Evolutionary conservation across 2,329 filamentous ascomycete species (phyloP).

Genomic region (Ciborinia camelliae): DNA sequence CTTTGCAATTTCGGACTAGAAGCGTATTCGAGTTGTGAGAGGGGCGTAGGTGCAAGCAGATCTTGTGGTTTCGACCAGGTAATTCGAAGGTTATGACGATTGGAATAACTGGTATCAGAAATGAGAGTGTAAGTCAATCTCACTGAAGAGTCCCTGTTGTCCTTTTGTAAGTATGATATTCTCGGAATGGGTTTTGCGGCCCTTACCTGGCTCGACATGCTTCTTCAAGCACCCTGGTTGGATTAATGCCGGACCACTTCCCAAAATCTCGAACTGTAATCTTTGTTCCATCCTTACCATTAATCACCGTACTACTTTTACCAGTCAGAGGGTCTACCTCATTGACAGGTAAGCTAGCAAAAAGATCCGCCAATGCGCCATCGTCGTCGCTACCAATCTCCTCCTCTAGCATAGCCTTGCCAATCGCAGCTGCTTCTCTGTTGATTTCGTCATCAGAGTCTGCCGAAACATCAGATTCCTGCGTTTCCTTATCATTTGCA

Average conservation of each 20-base stretch:
- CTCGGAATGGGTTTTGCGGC: background rate
- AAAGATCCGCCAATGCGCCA: conserved; percentile 53
- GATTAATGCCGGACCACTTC: conserved; percentile 72
- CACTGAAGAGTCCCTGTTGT: conserved; percentile 62
- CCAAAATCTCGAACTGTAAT: conserved; percentile 78
- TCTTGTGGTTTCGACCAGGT: conserved; percentile 75
- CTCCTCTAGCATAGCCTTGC: conserved; percentile 55
- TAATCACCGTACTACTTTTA: conserved; percentile 55
- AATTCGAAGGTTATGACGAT: conserved; percentile 71
- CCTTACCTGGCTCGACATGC: conserved; percentile 74
- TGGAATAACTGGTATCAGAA: conserved; percentile 71
- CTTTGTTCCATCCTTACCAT: conserved; percentile 50
- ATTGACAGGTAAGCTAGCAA: conserved; percentile 57
- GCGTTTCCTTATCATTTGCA: conserved; percentile 30
- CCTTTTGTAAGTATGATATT: conserved; percentile 13
- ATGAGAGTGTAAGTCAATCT: conserved; percentile 66
- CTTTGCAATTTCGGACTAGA: conserved; percentile 50
- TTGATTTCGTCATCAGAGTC: conserved; percentile 47
- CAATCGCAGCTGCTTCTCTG: conserved; percentile 56
- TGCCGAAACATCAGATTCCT: conserved; percentile 34
- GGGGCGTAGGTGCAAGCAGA: conserved; percentile 39
- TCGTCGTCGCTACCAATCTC: conserved; percentile 52
- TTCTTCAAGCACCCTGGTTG: conserved; percentile 76
- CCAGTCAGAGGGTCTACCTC: conserved; percentile 57
- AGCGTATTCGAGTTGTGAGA: conserved; percentile 35